These are phyloP conservation scores for Drosera capensis DNA, from an alignment of 148 eudicot genomes.

Conservation along the genomic window DNA sequence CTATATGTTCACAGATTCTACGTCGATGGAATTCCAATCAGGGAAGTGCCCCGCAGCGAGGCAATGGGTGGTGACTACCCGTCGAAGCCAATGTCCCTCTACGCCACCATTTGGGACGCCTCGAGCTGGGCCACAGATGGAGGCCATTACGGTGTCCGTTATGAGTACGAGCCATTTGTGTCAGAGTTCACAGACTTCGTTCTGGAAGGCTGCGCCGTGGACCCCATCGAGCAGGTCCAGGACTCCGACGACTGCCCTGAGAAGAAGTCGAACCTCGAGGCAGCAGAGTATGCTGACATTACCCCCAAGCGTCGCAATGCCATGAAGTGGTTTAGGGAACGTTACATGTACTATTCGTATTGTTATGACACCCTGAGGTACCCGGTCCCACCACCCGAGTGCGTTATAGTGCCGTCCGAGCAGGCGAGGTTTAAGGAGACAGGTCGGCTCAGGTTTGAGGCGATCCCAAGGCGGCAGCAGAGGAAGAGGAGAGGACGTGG, in stretches of 20 bases:
- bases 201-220: constrained; percentile 62
- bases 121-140: constrained; percentile 89
- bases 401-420: constrained; percentile 44
- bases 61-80: constrained; percentile 85
- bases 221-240: constrained; percentile 46
- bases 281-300: constrained; percentile 34
- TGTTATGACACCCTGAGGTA: constrained; percentile 52
- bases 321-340: constrained; percentile 62
- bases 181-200: constrained; percentile 73
- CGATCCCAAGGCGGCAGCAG: constrained; percentile 18
- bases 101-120: constrained; percentile 98
- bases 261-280: constrained; percentile 14
- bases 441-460: constrained; percentile 51
- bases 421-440: constrained; percentile 41
- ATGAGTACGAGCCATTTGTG: constrained; percentile 64
- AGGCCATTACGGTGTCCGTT: constrained; percentile 53
- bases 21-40: constrained; percentile 71
- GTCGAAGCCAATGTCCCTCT: constrained; percentile 86
- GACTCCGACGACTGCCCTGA: constrained; percentile 28
- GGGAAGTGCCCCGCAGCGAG: constrained; percentile 42
- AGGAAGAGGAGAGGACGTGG: constrained; percentile 14
- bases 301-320: constrained; percentile 28
- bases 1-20: constrained; percentile 47
- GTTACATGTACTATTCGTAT: constrained; percentile 68
- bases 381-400: constrained; percentile 66